phyloP scores from a whole-genome alignment of 2,329 filamentous ascomycete genomes.

The Shiraia sp. region DNA sequence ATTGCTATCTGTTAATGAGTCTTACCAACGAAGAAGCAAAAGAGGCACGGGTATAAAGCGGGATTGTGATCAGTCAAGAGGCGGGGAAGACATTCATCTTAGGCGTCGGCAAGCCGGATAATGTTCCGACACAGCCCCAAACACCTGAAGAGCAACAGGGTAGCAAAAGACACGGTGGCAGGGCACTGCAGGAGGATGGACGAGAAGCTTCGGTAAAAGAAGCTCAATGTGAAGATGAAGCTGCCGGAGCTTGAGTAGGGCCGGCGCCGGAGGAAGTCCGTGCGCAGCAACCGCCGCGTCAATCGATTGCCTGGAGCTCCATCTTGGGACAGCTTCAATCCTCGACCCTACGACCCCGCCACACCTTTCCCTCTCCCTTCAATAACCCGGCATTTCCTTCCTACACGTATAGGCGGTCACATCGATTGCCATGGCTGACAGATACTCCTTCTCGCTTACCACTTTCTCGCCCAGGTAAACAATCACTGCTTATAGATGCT shows the following conservation, averaged over 20 bases:
- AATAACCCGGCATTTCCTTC: conserved; percentile 3
- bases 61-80: conserved; percentile 24
- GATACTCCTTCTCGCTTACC: conserved; percentile 98
- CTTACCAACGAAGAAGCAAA: conserved; percentile 29
- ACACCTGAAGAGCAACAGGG: conserved; percentile 8
- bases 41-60: conserved; percentile 22
- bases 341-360: conserved; percentile 16
- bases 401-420: conserved; percentile 1
- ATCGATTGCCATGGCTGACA: conserved; percentile 76
- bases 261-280: conserved; percentile 18
- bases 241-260: conserved; percentile 12
- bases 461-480: conserved; percentile 98
- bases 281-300: conserved; percentile 16
- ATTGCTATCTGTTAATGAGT: conserved; percentile 20
- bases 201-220: conserved; percentile 13
- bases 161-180: conserved; percentile 38
- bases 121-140: conserved; percentile 23
- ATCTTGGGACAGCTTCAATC: conserved; percentile 29
- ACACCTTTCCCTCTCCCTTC: conserved; percentile 5
- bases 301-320: conserved; percentile 42
- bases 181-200: conserved; percentile 16
- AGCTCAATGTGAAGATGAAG: conserved; percentile 20
- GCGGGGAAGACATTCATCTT: conserved; percentile 24
- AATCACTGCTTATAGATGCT: conserved; percentile 17
- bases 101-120: conserved; percentile 22